Base-by-base conservation (phyloP, 192 early-diverging fungal genomes). In the Rhizophagus sp. region DNA sequence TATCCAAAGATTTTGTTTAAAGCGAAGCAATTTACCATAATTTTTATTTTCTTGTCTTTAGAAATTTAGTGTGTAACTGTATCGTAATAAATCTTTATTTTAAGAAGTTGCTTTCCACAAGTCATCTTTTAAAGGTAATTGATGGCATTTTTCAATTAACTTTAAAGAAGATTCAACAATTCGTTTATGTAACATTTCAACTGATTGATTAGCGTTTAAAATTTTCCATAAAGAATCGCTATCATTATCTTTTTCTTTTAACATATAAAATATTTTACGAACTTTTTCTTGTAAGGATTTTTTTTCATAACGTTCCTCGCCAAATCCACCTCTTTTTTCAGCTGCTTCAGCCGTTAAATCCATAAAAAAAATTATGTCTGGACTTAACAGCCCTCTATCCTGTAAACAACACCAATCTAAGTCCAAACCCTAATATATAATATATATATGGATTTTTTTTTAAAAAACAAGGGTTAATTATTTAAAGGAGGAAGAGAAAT, bases 271-370 rank as follows among this genome's bases (percentile, higher is more conserved):
- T 69, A 88, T 81, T 12, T 85, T 83, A 47, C 92, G 85, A 33
- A 97, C 96, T 73, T 90, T 92, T 41, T 90, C 87, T 81, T 99
- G 97, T 63, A 99, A 85, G 33, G 92, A 93, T 7, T 90, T 80
- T 79, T 91, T 92, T 84, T 99, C 97, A 80, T 98, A 99, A 3
- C 95, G 87, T 80, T 99, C 98, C 15, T 91, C 89, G 30, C 98
- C 98, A 85, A 91, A 99, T n/a, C 93, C 96, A 11, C 88, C 91
- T 25, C 97, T 88, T 73, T 89, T 86, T 33, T 92, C 91, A 0
- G 96, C 95, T 50, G 91, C 93, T 12, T 91, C 87, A 2, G 92
- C 88, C 7, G 91, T 86, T 44, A 98, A 87, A 75, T 98, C 95
- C 77, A 98, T 78, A 81, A 95, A 99, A 57, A 98, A 86, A 25